Conservation (phyloP, 1,284 basidiomycete species). For the Filobasidium uniguttulatum region DNA sequence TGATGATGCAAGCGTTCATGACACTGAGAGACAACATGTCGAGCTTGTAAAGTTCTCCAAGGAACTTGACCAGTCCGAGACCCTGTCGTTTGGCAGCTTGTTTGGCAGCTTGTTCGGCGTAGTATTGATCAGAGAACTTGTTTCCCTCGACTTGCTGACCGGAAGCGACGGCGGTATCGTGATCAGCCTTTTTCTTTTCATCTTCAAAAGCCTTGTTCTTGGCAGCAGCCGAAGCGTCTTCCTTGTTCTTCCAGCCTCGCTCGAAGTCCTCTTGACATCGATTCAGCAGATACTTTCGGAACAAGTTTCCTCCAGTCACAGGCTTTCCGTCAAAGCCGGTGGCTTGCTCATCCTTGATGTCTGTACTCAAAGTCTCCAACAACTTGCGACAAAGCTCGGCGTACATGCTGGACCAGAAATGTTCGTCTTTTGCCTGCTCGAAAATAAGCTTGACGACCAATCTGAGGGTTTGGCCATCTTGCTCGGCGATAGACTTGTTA, state of each 20-base stretch:
- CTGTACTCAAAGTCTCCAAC: conserved; percentile 73
- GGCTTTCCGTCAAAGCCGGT: conserved; percentile 63
- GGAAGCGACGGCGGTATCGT: conserved; percentile 36
- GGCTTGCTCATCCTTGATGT: conserved; percentile 76
- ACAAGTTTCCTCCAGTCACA: conserved; percentile 69
- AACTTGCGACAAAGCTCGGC: conserved; percentile 86
- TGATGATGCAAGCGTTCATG: conserved; percentile 94
- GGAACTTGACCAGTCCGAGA: conserved; percentile 92
- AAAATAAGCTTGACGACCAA: conserved; percentile 93
- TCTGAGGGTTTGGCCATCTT: conserved; percentile 82
- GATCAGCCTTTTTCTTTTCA: conserved; percentile 42
- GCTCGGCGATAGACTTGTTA: conserved; percentile 84
- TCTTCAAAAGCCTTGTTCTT: conserved; percentile 44
- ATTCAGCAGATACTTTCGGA: conserved; percentile 80
- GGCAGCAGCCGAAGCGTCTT: conserved; percentile 43
- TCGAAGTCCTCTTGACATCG: conserved; percentile 93
- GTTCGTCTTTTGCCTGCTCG: conserved; percentile 93
- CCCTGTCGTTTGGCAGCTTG: conserved; percentile 95
- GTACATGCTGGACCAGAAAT: conserved; percentile 92
- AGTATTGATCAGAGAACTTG: conserved; percentile 91
- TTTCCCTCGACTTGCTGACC: conserved; percentile 40
- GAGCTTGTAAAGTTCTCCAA: conserved; percentile 94
- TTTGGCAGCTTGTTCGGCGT: too few species aligned
- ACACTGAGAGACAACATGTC: conserved; percentile 88
- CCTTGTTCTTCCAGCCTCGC: conserved; percentile 52